Conservation (phyloP, 352 stramenopile genomes). For the Hyaloperonospora brassicae region DNA sequence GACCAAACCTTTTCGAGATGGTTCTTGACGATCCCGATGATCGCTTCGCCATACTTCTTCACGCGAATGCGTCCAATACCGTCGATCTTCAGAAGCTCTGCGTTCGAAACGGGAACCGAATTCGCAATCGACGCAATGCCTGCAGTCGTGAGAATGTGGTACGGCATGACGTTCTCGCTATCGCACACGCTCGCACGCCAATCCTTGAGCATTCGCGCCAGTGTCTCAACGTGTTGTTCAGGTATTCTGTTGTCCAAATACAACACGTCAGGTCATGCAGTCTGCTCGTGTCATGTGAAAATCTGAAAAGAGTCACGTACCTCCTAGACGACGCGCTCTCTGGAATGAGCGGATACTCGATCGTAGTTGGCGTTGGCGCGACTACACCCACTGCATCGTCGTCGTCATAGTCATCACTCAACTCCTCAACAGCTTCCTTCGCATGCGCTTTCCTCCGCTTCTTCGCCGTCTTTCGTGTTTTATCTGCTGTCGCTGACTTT, state of each 20-base stretch:
- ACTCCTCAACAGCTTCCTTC: constrained; percentile 42
- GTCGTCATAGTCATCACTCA: constrained; percentile 49
- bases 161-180: constrained; percentile 81
- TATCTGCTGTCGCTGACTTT: constrained; percentile 25
- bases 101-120: constrained; percentile 61
- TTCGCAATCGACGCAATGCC: constrained; percentile 79
- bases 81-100: constrained; percentile 74
- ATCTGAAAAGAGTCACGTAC: constrained; percentile 19
- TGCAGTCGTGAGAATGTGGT: constrained; percentile 76
- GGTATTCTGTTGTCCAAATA: constrained; percentile 41
- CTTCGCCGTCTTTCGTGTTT: constrained; percentile 20
- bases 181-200: constrained; percentile 83
- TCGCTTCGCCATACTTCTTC: constrained; percentile 79
- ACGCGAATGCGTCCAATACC: constrained; percentile 73
- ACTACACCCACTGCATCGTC: constrained; percentile 53
- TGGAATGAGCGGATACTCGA: constrained; percentile 48
- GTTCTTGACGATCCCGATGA: constrained; percentile 76
- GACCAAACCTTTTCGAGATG: constrained; percentile 64
- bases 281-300: background rate
- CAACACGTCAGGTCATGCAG: background rate
- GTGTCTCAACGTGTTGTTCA: constrained; percentile 50
- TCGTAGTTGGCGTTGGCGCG: constrained; percentile 16
- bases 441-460: constrained; percentile 31
- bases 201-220: constrained; percentile 79
- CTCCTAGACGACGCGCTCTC: constrained; percentile 36